phyloP scores from a whole-genome alignment of 441 rosid species.

The Iberis amara region DNA sequence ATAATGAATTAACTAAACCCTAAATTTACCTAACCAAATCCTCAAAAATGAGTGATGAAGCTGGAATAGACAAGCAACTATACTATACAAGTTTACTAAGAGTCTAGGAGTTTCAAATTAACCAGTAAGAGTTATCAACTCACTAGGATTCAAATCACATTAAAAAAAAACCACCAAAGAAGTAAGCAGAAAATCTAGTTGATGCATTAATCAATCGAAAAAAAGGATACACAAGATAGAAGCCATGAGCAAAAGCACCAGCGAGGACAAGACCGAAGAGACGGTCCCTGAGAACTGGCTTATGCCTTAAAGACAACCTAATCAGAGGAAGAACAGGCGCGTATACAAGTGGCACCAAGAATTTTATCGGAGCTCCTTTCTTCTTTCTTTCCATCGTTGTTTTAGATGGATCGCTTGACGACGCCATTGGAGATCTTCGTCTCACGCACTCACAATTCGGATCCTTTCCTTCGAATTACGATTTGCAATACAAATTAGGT shows the following conservation, averaged over 20 bases:
- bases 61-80: not conserved
- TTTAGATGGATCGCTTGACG: slow-evolving; percentile 41
- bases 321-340: slow-evolving; percentile 96
- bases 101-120: slow-evolving; percentile 3
- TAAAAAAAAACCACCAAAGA: not conserved
- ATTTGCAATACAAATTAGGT: slow-evolving; percentile 11
- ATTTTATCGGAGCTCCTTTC: slow-evolving; percentile 61
- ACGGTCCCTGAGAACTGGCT: slow-evolving; percentile 76
- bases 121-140: no score
- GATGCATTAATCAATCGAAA: not conserved
- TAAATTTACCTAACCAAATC: not conserved
- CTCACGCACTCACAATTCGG: no score
- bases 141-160: not conserved
- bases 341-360: slow-evolving; percentile 74
- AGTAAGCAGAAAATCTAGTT: not conserved
- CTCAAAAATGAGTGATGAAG: not conserved
- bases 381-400: slow-evolving; percentile 40
- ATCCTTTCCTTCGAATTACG: not conserved
- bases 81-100: not conserved
- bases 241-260: slow-evolving; percentile 85
- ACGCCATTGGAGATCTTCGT: slow-evolving; percentile 31
- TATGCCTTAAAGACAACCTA: slow-evolving; percentile 60
- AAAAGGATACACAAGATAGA: slow-evolving; percentile 86
- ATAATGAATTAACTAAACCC: not conserved
- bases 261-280: slow-evolving; percentile 67